Base-by-base conservation (phyloP, 169 alveolate genomes). In the Eimeria sp. region DNA sequence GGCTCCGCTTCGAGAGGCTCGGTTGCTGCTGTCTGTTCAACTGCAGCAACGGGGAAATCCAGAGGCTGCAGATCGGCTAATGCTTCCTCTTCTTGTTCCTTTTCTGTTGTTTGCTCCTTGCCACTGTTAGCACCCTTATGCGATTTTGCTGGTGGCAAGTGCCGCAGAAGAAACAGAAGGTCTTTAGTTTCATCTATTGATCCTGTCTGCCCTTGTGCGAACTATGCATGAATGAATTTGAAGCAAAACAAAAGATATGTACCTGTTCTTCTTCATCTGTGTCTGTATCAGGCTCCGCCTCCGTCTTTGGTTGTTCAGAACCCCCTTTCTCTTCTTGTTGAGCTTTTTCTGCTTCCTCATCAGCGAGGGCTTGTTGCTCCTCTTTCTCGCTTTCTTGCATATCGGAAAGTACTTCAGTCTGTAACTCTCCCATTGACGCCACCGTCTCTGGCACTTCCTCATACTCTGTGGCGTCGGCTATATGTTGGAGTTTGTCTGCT, bases 1-100 rank as follows among this genome's bases (percentile, higher is more conserved):
- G 89, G 89, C 58, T 82, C 89, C 10, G 89, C 89, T 22, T 82
- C 89, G 20, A 14, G 72, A 0, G 89, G 89, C 89, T 82, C 89
- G 4, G 89, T 49, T 1, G 65, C 22, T 22, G 65, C 22, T 25
- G 25, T 82, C 10, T 11, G 70, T 34, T 47, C 34, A 22, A 5
- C 22, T 22, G 70, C 43, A 43, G 65, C 47, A 25, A 82, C 89
- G 40, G 65, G 73, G 11, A 82, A 34, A 4, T 49, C n/a, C 54
- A 51, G 9, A 9, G 89, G 89, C 72, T 47, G 89, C 47, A 82
- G 70, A 20, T 82, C 72, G 11, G 25, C 70, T 13, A 13, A 13
- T n/a, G 22, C 40, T 18, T 82, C 89, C 25, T 82, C 58, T 9
- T 30, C 47, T 65, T 65, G 40, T 65, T 65, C 14, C 25, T 20